Conservation (phyloP, 345 rosid species). For the Populus nigra region DNA sequence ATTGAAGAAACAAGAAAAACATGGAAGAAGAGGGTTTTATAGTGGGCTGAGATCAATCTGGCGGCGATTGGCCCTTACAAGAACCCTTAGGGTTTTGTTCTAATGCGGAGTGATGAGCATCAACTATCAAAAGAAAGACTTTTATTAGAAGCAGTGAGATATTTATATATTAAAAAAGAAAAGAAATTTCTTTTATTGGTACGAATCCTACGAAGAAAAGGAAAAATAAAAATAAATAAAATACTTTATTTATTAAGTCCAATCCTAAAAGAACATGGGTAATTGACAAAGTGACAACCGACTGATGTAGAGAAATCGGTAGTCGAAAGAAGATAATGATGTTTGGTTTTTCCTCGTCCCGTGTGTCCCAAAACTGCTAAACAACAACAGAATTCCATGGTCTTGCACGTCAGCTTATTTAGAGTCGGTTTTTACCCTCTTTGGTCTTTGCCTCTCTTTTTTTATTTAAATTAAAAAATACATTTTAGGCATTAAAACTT, state of each 20-base stretch:
- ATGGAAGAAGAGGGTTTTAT: background rate
- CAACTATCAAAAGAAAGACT: slow-evolving; percentile 15
- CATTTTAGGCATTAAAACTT: background rate
- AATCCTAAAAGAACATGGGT: slow-evolving; percentile 14
- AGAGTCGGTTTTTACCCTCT: slow-evolving; percentile 22
- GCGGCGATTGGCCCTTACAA: slow-evolving; percentile 78
- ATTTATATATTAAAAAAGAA: background rate
- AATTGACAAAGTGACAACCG: slow-evolving; percentile 45
- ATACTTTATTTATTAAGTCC: slow-evolving; percentile 3
- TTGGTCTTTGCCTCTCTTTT: background rate
- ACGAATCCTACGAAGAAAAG: background rate
- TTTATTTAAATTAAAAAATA: background rate
- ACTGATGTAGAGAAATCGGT: slow-evolving; percentile 24
- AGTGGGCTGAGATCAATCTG: slow-evolving; percentile 55
- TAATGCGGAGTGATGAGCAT: background rate
- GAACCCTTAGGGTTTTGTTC: slow-evolving; percentile 92
- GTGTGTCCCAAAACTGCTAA: slow-evolving; percentile 11
- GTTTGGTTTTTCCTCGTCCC: slow-evolving; percentile 24
- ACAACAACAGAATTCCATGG: slow-evolving; percentile 27
- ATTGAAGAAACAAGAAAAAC: background rate
- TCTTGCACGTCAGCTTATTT: slow-evolving; percentile 32
- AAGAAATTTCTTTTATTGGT: background rate
- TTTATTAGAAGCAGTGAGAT: slow-evolving; percentile 30
- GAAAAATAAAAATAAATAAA: background rate
- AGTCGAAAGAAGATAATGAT: slow-evolving; percentile 23